Base-by-base conservation (phyloP, 176 grass and related monocot genomes). In the Rhipidocladum racemiflorum region DNA sequence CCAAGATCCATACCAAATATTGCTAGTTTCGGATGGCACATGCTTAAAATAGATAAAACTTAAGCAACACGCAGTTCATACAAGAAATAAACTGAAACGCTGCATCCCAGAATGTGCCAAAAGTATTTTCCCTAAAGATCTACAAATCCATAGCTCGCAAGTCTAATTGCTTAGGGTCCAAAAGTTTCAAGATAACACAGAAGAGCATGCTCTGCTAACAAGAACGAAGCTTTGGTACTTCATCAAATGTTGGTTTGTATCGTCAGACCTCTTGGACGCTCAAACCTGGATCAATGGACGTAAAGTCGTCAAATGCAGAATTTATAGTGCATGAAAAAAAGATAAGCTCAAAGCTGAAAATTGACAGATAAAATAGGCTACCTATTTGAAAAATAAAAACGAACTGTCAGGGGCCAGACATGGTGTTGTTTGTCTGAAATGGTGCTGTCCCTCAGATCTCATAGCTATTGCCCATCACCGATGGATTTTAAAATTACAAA, bases 201-300 rank as follows among this genome's bases (percentile, higher is more conserved):
- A 72, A 80, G 4, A 66, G 34, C 64, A 86, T 67, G 70, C 24
- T 75, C 69, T n/a, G 29, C 44, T 70, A 75, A 51, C 64, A 48
- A 65, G 6, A 72, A 80, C 21, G 53, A 68, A 68, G 68, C 67
- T 81, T 66, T 17, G 7, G 40, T 45, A 72, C 32, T 46, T 34
- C 48, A 30, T 82, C 63, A 67, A 12, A 80, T 45, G 3, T 50
- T 39, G 45, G n/a, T 23, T 61, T 61, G 17, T 59, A 48, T 70
- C 70, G 74, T 80, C 39, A 84, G 54, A 88, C 61, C 78, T 94
- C 92, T 65, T 91, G 89, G 65, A 94, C 84, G 7, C 66, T 83
- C 79, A 94, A 81, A 89, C 89, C 89, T 87, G 71, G 8, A 90
- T 11, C 61, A 79, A 76, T 5, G 3, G 61, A 89, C 32, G 55